A percentile compares a stretch with the other conserved stretches of the same genome.
These are phyloP conservation scores for Pseudocercospora macadamiae DNA, from an alignment of 2,329 filamentous ascomycete genomes.

Conservation along the genomic window DNA sequence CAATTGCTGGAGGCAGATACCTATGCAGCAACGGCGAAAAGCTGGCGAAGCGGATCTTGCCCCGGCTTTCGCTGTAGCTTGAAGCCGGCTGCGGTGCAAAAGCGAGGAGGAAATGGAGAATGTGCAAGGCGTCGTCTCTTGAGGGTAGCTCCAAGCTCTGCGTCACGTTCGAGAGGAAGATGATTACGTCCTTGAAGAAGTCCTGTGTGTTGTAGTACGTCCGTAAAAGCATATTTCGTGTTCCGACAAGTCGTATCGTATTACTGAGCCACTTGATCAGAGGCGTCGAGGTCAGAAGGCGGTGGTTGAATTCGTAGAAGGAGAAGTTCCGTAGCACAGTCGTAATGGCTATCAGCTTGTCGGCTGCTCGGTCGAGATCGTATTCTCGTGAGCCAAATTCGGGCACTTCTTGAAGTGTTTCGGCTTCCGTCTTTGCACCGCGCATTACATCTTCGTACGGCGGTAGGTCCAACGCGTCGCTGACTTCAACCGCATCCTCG, in stretches of 20 bases:
- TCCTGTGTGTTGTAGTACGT: conserved; percentile 85
- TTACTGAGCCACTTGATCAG: conserved; percentile 83
- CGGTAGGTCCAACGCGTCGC: conserved; percentile 79
- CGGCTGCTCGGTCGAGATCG: conserved; percentile 81
- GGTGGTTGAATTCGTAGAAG: conserved; percentile 78
- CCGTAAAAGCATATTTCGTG: conserved; percentile 81
- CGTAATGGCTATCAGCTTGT: conserved; percentile 85
- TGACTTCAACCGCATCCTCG: conserved; percentile 81
- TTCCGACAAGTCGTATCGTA: conserved; percentile 84
- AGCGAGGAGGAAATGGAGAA: conserved; percentile 85
- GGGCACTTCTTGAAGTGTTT: conserved; percentile 71
- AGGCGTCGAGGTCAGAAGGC: conserved; percentile 70
- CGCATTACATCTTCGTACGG: conserved; percentile 87
- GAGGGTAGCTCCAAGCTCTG: conserved; percentile 79
- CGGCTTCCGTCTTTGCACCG: conserved; percentile 73
- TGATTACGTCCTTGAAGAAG: conserved; percentile 94
- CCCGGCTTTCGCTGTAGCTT: conserved; percentile 43
- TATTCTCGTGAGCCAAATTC: conserved; percentile 77
- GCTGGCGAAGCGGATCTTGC: conserved; percentile 70
- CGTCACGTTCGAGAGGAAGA: conserved; percentile 81
- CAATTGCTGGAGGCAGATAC: conserved; percentile 87
- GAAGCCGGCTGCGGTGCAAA: conserved; percentile 83
- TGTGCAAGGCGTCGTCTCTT: conserved; percentile 81
- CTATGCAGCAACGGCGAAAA: conserved; percentile 82
- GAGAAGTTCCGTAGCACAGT: conserved; percentile 92